phyloP scores from a whole-genome alignment of 2,329 filamentous ascomycete genomes.

The Arthrobotrys sphaeroides region DNA sequence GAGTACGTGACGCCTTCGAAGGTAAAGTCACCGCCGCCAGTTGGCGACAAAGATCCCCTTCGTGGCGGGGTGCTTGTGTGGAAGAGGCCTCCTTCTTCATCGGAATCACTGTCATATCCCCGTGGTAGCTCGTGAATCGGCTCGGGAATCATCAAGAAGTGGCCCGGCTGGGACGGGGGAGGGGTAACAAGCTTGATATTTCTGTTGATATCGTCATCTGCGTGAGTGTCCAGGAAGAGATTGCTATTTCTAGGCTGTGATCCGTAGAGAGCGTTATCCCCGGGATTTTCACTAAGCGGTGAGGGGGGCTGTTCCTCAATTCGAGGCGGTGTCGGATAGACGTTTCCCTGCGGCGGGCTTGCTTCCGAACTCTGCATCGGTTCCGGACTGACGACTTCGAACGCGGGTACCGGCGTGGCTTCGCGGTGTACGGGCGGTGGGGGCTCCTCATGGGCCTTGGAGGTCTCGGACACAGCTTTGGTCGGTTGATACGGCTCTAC shows the following conservation, averaged over 20 bases:
- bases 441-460: neutral
- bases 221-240: conserved; percentile 31
- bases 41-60: conserved; percentile 33
- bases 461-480: neutral
- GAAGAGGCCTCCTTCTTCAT: conserved; percentile 34
- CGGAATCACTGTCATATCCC: conserved; percentile 32
- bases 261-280: neutral
- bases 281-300: neutral
- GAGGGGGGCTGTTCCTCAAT: conserved; percentile 3
- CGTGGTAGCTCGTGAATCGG: conserved; percentile 23
- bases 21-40: conserved; percentile 20
- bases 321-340: neutral
- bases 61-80: conserved; percentile 50
- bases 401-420: neutral
- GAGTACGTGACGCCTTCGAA: conserved; percentile 9
- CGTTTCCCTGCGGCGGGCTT: neutral
- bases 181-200: conserved; percentile 37
- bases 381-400: neutral
- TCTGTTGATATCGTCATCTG: conserved; percentile 38
- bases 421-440: neutral
- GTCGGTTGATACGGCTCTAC: neutral
- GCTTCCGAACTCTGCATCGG: neutral
- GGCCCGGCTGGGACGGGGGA: conserved; percentile 18
- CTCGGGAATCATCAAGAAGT: conserved; percentile 42
- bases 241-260: conserved; percentile 12